Evolutionary conservation across 805 yeast genomes (phyloP), one percentile per base, ranked within the genome.

Genomic region (Phaffomyces opuntiae): DNA sequence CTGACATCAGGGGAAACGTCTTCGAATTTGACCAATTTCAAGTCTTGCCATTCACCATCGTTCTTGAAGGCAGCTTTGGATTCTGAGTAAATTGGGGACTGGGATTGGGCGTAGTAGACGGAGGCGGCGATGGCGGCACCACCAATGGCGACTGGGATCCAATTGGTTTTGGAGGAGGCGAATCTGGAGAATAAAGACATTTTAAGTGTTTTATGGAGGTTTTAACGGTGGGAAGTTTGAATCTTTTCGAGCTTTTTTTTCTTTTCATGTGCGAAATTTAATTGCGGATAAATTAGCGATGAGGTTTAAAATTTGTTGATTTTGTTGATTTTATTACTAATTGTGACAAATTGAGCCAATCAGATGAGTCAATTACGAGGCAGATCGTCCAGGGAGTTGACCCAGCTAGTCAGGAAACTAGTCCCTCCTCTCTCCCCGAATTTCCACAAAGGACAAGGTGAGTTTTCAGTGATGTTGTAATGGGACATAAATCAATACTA

Each of bases 391-490:
- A 47, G 37, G 7, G 81, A 80, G 45, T 57, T 81, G 43, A 54
- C 83, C 19, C 59, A 62, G 19, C 59, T 81, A 41, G 77, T 81
- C 11, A 69, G 71, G 45, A 67, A 68, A 35, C 61, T 88, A 33
- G 72, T 91, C 9, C 96, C 96, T 36, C 97, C 96, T 2, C 66
- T 90, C 32, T 66, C 74, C 3, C 78, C 86, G 6, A 56, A 60
- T 14, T 84, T 85, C 61, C 83, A 91, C 66, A 91, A 91, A 63
- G 99, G 99, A 21, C 98, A 91, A 62, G 73, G 79, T 62, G 46
- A 11, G 64, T 55, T 19, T 29, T 16, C 19, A 17, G 7, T n/a
- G 5, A 16, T 2, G 32, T 24, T 12, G n/a, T 40, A 34, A 40
- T 3, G 31, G 13, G 31, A 29, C 31, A 29, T 29, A 29, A 27